Evolutionary conservation across 805 yeast species (phyloP), one percentile per base, ranked within the genome.

Genomic region (Kluyveromyces aestuarii): DNA sequence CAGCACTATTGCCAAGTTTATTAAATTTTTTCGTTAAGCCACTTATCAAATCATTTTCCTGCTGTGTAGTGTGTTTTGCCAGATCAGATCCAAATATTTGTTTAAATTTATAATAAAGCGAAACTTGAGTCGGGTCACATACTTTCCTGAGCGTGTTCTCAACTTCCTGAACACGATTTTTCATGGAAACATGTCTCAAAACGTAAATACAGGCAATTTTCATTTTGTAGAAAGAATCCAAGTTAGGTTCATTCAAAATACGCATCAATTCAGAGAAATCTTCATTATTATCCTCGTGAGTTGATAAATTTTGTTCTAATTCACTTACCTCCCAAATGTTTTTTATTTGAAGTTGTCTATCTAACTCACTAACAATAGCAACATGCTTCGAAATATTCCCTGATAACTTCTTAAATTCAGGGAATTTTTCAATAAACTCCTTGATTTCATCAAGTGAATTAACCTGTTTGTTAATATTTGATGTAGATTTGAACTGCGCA

Each of bases 321-420:
- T 91, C 97, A 53, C 96, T 84, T 2, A 89, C 77, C 50, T 83
- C 87, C 84, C 96, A 86, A 46, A 91, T 71, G 53, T 85, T 73
- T 48, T 73, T 71, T 18, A 66, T 59, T 33, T 82, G 79, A 39
- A 93, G 85, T 51, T 77, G 76, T 50, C 82, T 78, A 59, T 89
- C 95, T 48, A 93, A 76, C 60, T 91, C 97, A 21, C 91, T 79
- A 8, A 91, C 90, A 19, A 93, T 73, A 18, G 95, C 80, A 76
- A 93, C 89, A 66, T 93, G 99, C 60, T 91, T 93, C 30, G 95
- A 78, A 10, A 93, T 88, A 62, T 90, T 91, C 35, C 87, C 81
- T 10, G 95, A 85, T 35, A 91, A 72, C 61, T 86, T 88, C 55
- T 88, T 83, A 64, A 87, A 90, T 63, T 93, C 99, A 1, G 99